Evolutionary conservation across 192 early-diverging fungal species (phyloP).

Genomic region (Coemansia biformis): DNA sequence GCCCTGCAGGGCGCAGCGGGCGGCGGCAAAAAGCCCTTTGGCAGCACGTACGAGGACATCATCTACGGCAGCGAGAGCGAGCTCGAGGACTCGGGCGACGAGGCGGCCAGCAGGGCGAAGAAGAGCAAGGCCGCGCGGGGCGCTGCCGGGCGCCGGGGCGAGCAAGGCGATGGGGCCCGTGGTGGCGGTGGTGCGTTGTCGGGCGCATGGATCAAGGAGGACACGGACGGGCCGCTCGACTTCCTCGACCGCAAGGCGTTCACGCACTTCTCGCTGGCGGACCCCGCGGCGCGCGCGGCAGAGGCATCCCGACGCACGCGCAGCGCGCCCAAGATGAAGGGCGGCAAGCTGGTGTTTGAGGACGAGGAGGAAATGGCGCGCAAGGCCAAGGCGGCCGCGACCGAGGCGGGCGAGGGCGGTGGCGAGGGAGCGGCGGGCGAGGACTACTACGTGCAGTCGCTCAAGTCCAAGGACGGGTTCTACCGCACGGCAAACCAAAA

Average conservation of each 20-base stretch:
- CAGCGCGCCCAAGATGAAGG: slow-evolving; percentile 57
- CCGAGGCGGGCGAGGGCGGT: slow-evolving; percentile 27
- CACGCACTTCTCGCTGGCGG: slow-evolving; percentile 54
- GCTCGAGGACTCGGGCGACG: slow-evolving; percentile 70
- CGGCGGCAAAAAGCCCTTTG: slow-evolving; percentile 58
- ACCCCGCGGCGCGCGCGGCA: slow-evolving; percentile 40
- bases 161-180: slow-evolving; percentile 2
- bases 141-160: slow-evolving; percentile 26
- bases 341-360: slow-evolving; percentile 80
- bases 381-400: slow-evolving; percentile 24
- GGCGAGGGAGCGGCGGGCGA: slow-evolving; percentile 54
- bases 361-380: slow-evolving; percentile 56
- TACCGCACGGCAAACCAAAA: slow-evolving; percentile 73
- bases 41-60: slow-evolving; percentile 79
- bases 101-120: slow-evolving; percentile 41
- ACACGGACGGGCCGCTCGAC: slow-evolving; percentile 71
- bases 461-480: slow-evolving; percentile 76
- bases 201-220: slow-evolving; percentile 64
- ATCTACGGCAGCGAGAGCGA: slow-evolving; percentile 93
- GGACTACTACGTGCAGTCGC: slow-evolving; percentile 80
- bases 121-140: slow-evolving; percentile 26
- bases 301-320: slow-evolving; percentile 35
- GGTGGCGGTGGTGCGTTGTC: no score
- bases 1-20: slow-evolving; percentile 41
- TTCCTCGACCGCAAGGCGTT: slow-evolving; percentile 85